A percentile compares a stretch with the other conserved stretches of the same genome.
phyloP scores from a whole-genome alignment of 768 basidiomycete species.

The Amanita polypyramis region DNA sequence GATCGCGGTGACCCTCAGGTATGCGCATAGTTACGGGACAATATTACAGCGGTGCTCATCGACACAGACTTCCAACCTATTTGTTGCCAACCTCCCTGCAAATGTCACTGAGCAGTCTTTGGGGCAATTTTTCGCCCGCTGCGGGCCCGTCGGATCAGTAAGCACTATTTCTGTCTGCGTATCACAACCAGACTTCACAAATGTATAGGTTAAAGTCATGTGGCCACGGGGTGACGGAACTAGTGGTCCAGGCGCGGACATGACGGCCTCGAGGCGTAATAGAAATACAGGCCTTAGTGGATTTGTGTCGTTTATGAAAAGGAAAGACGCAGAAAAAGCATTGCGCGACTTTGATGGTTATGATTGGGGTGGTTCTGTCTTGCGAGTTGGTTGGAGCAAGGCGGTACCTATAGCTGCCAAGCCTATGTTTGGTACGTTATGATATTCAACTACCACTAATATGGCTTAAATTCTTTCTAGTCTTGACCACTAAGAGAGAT shows the following conservation, averaged over 20 bases:
- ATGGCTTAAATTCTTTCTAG: background rate
- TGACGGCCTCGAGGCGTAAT: slow-evolving; percentile 58
- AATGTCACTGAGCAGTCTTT: slow-evolving; percentile 79
- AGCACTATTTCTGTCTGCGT: slow-evolving; percentile 15
- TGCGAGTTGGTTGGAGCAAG: slow-evolving; percentile 96
- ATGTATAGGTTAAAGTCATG: slow-evolving; percentile 83
- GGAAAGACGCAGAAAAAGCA: slow-evolving; percentile 84
- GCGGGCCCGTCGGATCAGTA: slow-evolving; percentile 90
- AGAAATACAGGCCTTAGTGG: slow-evolving; percentile 81
- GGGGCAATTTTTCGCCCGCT: slow-evolving; percentile 85
- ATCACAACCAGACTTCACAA: background rate
- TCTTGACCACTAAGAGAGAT: slow-evolving; percentile 5
- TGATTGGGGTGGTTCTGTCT: slow-evolving; percentile 85
- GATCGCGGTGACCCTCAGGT: slow-evolving; percentile 86
- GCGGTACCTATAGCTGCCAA: slow-evolving; percentile 79
- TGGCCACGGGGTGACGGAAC: slow-evolving; percentile 86
- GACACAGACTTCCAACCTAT: slow-evolving; percentile 82
- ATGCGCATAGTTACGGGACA: slow-evolving; percentile 10
- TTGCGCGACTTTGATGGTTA: slow-evolving; percentile 85
- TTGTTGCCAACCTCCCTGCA: slow-evolving; percentile 86
- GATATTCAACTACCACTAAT: background rate
- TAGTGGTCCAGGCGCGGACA: slow-evolving; percentile 60
- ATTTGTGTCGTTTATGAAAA: slow-evolving; percentile 94
- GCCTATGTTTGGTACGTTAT: slow-evolving; percentile 63
- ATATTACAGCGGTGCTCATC: background rate